Evolutionary conservation across 495 filamentous ascomycete genomes (phyloP).

Genomic region (Neurospora pannonica): DNA sequence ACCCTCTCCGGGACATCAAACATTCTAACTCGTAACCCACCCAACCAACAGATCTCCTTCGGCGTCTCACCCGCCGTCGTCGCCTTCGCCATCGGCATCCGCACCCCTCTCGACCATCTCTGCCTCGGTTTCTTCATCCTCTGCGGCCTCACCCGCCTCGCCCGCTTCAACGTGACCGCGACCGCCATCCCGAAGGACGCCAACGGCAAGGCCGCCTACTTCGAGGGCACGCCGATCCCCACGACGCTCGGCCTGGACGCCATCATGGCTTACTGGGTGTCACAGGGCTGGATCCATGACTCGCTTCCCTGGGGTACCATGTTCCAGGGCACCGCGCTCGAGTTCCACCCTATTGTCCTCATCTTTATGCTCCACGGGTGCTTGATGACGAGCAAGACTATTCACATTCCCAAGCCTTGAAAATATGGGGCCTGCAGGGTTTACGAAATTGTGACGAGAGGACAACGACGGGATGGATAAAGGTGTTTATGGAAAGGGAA

Average conservation of each 20-base stretch:
- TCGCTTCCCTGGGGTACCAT: slow-evolving; percentile 61
- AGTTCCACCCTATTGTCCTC: slow-evolving; percentile 77
- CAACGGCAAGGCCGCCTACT: slow-evolving; percentile 83
- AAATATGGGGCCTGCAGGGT: no score
- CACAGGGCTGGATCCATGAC: slow-evolving; percentile 67
- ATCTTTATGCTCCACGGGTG: slow-evolving; percentile 81
- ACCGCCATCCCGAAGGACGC: slow-evolving; percentile 80
- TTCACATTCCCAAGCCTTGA: slow-evolving; percentile 93
- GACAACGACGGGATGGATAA: background rate
- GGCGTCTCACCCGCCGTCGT: slow-evolving; percentile 79
- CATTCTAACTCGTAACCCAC: background rate
- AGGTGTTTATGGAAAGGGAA: background rate
- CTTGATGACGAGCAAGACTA: slow-evolving; percentile 85
- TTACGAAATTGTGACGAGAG: background rate
- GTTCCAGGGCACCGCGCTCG: slow-evolving; percentile 56
- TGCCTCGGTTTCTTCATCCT: slow-evolving; percentile 86
- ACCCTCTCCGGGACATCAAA: background rate
- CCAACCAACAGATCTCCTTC: slow-evolving; percentile 69
- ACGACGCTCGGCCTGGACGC: slow-evolving; percentile 71
- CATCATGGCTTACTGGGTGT: slow-evolving; percentile 85
- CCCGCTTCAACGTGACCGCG: slow-evolving; percentile 95
- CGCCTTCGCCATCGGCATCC: slow-evolving; percentile 84
- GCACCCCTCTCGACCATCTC: slow-evolving; percentile 77
- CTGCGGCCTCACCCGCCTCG: slow-evolving; percentile 85
- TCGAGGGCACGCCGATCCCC: slow-evolving; percentile 94